A percentile compares a stretch with the other conserved stretches of the same genome.
Conservation (phyloP, 2,329 filamentous ascomycete species). For the Davidsoniella neocaledoniae region DNA sequence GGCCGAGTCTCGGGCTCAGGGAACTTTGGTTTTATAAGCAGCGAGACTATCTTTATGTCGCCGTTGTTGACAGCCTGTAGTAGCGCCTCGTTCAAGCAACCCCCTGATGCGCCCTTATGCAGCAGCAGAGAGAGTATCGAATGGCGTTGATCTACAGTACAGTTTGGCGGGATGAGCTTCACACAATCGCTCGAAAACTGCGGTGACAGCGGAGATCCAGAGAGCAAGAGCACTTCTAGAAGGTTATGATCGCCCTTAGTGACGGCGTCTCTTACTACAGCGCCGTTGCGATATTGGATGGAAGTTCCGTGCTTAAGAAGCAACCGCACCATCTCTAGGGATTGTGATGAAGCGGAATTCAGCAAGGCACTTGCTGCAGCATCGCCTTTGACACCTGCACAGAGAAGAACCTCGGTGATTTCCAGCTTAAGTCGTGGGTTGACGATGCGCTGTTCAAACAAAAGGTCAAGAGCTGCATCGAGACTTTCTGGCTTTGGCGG, state of each 20-base stretch:
- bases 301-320: constrained; percentile 37
- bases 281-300: constrained; percentile 34
- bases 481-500: constrained; percentile 33
- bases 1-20: constrained; percentile 19
- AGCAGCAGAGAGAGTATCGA: constrained; percentile 29
- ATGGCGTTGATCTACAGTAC: constrained; percentile 28
- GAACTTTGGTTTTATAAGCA: constrained; percentile 34
- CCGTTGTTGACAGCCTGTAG: constrained; percentile 31
- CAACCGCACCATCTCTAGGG: constrained; percentile 37
- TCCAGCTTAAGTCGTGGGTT: constrained; percentile 32
- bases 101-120: constrained; percentile 32
- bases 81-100: constrained; percentile 30
- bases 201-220: constrained; percentile 27
- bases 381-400: constrained; percentile 38
- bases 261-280: constrained; percentile 32
- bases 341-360: constrained; percentile 31
- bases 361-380: constrained; percentile 32
- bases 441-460: constrained; percentile 30
- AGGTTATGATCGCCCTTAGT: constrained; percentile 29
- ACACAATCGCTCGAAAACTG: constrained; percentile 34
- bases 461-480: constrained; percentile 31
- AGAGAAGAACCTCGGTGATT: constrained; percentile 38
- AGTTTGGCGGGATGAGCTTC: constrained; percentile 29
- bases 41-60: constrained; percentile 29
- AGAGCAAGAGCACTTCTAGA: constrained; percentile 29